Evolutionary conservation across 495 filamentous ascomycete species (phyloP).

Genomic region (Xylaria longipes): DNA sequence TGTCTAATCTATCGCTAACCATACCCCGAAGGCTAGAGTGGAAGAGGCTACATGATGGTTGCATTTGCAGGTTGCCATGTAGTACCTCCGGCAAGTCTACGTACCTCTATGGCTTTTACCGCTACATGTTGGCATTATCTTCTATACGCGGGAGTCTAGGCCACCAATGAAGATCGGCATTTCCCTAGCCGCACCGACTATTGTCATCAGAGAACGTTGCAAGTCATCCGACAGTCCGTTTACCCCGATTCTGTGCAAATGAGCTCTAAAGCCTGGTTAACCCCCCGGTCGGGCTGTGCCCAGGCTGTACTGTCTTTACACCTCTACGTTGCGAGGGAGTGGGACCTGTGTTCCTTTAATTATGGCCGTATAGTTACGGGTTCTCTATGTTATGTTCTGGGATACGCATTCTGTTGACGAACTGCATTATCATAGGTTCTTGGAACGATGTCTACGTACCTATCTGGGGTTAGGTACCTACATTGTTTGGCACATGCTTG

Average conservation of each 20-base stretch:
- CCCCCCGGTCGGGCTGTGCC: neutral
- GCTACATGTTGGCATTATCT: neutral
- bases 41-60: neutral
- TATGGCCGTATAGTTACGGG: neutral
- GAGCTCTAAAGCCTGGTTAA: neutral
- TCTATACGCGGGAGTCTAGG: neutral
- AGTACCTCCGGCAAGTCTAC: neutral
- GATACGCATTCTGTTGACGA: neutral
- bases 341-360: slow-evolving; percentile 8
- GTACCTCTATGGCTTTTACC: neutral
- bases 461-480: neutral
- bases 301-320: neutral
- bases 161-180: slow-evolving; percentile 6
- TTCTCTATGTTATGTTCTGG: neutral
- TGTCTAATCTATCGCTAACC: neutral
- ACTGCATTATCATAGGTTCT: neutral
- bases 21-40: too few species aligned
- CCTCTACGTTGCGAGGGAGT: neutral
- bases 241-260: neutral
- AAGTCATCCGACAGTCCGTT: neutral
- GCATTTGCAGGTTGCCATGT: neutral
- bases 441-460: neutral
- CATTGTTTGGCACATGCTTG: neutral
- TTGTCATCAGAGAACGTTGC: neutral
- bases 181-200: neutral